phyloP scores from a whole-genome alignment of 352 stramenopile genomes.

The Pythium utonaiense region DNA sequence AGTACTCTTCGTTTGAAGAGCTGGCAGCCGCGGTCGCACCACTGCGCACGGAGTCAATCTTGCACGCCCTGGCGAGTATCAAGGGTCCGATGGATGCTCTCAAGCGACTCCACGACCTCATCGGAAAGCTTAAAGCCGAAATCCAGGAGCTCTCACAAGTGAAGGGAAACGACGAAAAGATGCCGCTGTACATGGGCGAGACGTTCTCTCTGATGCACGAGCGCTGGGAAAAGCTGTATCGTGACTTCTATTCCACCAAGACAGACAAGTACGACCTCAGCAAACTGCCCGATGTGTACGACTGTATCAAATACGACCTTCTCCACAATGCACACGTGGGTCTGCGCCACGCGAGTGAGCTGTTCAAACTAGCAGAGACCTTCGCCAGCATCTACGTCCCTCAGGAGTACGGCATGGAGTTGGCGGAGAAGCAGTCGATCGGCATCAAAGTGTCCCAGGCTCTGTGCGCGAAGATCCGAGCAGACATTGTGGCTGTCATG shows the following conservation, averaged over 20 bases:
- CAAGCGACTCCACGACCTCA: conserved; percentile 64
- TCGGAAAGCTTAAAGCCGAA: conserved; percentile 71
- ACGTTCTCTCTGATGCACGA: conserved; percentile 93
- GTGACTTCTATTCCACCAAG: conserved; percentile 93
- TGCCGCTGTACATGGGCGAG: conserved; percentile 93
- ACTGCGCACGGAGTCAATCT: conserved; percentile 72
- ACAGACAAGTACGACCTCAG: conserved; percentile 92
- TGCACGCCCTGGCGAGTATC: conserved; percentile 71
- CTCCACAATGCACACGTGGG: conserved; percentile 95
- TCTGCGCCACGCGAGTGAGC: conserved; percentile 85
- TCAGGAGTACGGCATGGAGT: conserved; percentile 94
- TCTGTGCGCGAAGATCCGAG: conserved; percentile 98
- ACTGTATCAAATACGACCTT: conserved; percentile 98
- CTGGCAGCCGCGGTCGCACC: conserved; percentile 62
- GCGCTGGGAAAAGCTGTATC: conserved; percentile 92
- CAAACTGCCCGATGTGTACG: conserved; percentile 97
- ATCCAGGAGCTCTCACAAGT: conserved; percentile 68
- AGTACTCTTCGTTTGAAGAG: conserved; percentile 67
- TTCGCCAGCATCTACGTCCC: conserved; percentile 97
- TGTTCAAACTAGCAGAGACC: conserved; percentile 93
- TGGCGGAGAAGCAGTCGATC: conserved; percentile 94
- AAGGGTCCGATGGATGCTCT: conserved; percentile 81
- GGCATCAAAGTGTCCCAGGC: conserved; percentile 95
- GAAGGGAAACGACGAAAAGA: conserved; percentile 83
- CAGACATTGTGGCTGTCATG: conserved; percentile 84